phyloP scores from a whole-genome alignment of 495 filamentous ascomycete genomes.

The Penicillium odoratum region DNA sequence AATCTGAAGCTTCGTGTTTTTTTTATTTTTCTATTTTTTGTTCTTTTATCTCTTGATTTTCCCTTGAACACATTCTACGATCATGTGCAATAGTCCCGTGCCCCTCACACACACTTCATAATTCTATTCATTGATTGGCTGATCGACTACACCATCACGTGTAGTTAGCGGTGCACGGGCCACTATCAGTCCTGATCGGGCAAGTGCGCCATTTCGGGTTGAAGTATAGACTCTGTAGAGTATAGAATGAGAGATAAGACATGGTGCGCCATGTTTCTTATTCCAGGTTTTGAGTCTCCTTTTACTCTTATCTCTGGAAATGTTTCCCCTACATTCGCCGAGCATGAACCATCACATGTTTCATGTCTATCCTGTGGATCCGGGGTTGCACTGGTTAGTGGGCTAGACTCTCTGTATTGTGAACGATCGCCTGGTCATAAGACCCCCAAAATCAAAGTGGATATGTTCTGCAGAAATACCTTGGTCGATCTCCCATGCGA shows the following conservation, averaged over 20 bases:
- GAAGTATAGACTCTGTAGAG: constrained; percentile 6
- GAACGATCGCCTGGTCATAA: constrained; percentile 11
- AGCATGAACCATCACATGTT: constrained; percentile 7
- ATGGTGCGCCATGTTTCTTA: not conserved
- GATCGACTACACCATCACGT: constrained; percentile 14
- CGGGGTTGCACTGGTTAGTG: constrained; percentile 6
- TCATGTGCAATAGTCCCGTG: constrained; percentile 50
- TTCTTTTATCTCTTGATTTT: not conserved
- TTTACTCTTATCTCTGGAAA: not conserved
- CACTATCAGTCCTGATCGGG: constrained; percentile 6
- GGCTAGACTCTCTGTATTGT: not conserved
- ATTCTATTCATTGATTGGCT: constrained; percentile 33
- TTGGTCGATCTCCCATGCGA: constrained; percentile 22
- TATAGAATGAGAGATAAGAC: not conserved
- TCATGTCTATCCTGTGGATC: not conserved
- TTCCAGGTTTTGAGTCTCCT: not conserved
- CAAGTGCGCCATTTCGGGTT: constrained; percentile 2
- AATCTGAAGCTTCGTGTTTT: too few relatives aligned
- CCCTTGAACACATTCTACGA: not conserved
- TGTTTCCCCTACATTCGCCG: not conserved
- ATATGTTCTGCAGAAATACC: constrained; percentile 8
- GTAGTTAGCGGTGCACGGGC: constrained; percentile 15
- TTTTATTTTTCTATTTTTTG: not conserved
- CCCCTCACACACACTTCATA: constrained; percentile 21
- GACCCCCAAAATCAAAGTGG: constrained; percentile 4